phyloP scores from a whole-genome alignment of 106 monocot species.

The Ottelia alismoides region DNA sequence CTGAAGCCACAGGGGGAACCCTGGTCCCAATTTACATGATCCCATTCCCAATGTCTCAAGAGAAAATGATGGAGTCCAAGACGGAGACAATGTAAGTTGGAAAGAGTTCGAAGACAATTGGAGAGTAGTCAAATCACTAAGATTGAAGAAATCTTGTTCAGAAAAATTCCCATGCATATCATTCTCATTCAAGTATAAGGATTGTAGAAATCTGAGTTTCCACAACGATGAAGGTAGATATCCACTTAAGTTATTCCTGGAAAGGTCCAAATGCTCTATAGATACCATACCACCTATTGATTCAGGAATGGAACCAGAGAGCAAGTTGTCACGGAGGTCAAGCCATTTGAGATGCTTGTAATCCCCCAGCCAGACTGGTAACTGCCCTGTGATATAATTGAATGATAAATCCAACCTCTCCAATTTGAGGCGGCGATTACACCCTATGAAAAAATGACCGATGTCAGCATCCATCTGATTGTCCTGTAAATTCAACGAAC shows the following conservation, averaged over 20 bases:
- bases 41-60: neutral
- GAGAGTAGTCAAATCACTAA: constrained; percentile 5
- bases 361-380: too few relatives aligned
- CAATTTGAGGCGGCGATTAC: too few relatives aligned
- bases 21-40: neutral
- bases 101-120: constrained; percentile 11
- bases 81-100: neutral
- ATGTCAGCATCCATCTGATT: too few relatives aligned
- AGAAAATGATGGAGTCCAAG: constrained; percentile 18
- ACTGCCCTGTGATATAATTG: too few relatives aligned
- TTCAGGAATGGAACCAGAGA: neutral
- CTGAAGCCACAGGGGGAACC: constrained; percentile 12
- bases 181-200: neutral
- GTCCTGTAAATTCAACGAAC: too few relatives aligned
- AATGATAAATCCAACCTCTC: too few relatives aligned
- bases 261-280: neutral
- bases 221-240: neutral
- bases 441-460: too few relatives aligned
- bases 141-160: constrained; percentile 3
- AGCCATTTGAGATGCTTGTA: too few relatives aligned
- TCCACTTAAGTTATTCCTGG: neutral
- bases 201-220: neutral
- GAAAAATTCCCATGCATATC: neutral
- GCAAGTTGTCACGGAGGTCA: too few relatives aligned
- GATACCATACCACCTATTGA: neutral